Percentiles rank a stretch among this genome's conserved stretches.
Evolutionary conservation across 2,329 filamentous ascomycete species (phyloP).

Genomic region (Lasiodiplodia sp.): DNA sequence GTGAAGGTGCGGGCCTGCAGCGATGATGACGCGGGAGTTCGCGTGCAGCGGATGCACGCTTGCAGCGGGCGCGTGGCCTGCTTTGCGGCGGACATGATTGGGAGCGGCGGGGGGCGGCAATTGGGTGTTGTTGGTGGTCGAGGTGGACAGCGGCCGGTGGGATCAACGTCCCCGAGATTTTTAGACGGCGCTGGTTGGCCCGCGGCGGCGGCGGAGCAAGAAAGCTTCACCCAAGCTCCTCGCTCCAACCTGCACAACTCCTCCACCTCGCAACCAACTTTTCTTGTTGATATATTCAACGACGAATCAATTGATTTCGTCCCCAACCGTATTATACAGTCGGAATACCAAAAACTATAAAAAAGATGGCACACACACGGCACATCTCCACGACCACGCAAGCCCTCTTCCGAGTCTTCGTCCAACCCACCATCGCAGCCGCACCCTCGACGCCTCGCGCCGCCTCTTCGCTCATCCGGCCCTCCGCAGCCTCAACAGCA

Average conservation of each 20-base stretch:
- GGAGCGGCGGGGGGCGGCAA: conserved; percentile 27
- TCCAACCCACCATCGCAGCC: conserved; percentile 33
- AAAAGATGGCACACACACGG: conserved; percentile 31
- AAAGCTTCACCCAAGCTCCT: conserved; percentile 21
- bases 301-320: background rate
- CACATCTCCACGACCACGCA: conserved; percentile 46
- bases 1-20: conserved; percentile 53
- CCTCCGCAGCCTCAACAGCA: background rate
- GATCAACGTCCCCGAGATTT: conserved; percentile 26
- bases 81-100: conserved; percentile 44
- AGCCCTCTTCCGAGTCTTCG: conserved; percentile 55
- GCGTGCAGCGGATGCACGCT: conserved; percentile 38
- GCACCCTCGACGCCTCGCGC: conserved; percentile 32
- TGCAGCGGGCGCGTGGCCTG: conserved; percentile 44
- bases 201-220: conserved; percentile 10
- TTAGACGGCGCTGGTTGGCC: background rate
- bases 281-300: background rate
- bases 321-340: background rate
- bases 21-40: background rate
- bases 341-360: background rate
- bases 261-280: background rate
- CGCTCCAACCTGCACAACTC: background rate
- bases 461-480: conserved; percentile 32
- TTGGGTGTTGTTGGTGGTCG: conserved; percentile 29
- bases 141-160: conserved; percentile 14